Evolutionary conservation across 257 asterid species (phyloP).

Genomic region (Rubia yunnanensis): DNA sequence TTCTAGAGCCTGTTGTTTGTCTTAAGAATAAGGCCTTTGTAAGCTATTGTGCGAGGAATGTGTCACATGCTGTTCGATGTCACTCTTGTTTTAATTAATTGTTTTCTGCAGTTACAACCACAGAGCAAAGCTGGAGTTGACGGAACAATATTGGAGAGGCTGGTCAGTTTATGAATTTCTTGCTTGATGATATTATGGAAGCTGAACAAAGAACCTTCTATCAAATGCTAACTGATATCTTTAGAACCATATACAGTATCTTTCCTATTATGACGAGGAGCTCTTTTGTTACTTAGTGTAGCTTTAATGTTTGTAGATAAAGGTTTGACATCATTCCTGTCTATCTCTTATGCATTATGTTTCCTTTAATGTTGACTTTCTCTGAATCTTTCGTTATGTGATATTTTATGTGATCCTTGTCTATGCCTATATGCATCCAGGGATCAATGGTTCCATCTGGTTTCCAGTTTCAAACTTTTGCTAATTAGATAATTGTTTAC

Average conservation of each 20-base stretch:
- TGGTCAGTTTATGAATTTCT: constrained; percentile 44
- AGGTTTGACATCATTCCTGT: background rate
- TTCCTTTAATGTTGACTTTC: background rate
- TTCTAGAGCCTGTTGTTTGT: background rate
- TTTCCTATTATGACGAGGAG: background rate
- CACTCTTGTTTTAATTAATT: background rate
- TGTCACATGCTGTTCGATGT: background rate
- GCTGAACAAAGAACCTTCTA: background rate
- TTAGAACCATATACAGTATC: background rate
- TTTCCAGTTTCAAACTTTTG: background rate
- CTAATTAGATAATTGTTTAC: background rate
- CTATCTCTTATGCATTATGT: background rate
- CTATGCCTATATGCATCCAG: background rate
- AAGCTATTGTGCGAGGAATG: background rate
- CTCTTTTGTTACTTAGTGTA: background rate
- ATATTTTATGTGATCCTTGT: background rate
- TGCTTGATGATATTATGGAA: background rate
- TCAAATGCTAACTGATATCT: background rate
- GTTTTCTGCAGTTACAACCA: constrained; percentile 51
- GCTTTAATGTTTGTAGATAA: background rate
- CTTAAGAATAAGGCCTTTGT: too few species aligned
- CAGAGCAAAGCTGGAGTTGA: constrained; percentile 80
- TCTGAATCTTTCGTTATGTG: background rate
- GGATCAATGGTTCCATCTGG: background rate
- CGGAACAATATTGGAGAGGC: constrained; percentile 94